Conservation (phyloP, 2,329 filamentous ascomycete species). For the Sclerotinia glacialis region DNA sequence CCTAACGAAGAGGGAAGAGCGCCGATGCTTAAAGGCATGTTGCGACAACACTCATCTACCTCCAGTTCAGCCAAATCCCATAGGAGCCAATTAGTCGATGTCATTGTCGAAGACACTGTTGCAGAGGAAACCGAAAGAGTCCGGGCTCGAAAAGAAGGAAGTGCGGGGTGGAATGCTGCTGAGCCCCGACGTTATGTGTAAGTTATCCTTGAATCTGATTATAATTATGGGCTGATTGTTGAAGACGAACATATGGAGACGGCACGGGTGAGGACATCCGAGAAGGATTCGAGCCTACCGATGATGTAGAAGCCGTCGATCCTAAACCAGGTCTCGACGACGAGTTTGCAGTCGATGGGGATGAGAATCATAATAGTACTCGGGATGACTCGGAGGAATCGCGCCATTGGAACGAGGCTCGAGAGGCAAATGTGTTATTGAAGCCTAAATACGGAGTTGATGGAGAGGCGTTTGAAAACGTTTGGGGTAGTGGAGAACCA, state of each 20-base stretch:
- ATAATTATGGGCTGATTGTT: conserved; percentile 11
- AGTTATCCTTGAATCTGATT: conserved; percentile 32
- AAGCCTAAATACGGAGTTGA: conserved; percentile 40
- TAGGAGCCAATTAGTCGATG: conserved; percentile 62
- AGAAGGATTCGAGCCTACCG: conserved; percentile 52
- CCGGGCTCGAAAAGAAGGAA: conserved; percentile 60
- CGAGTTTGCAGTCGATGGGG: conserved; percentile 33
- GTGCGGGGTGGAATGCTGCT: conserved; percentile 57
- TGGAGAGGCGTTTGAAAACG: conserved; percentile 40
- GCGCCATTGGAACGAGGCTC: conserved; percentile 43
- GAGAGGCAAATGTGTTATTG: conserved; percentile 30
- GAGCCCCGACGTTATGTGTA: conserved; percentile 55
- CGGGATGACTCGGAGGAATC: conserved; percentile 44
- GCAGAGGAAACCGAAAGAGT: conserved; percentile 61
- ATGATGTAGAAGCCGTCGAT: conserved; percentile 44
- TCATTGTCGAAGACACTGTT: conserved; percentile 62
- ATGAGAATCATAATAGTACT: conserved; percentile 36
- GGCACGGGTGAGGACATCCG: conserved; percentile 50
- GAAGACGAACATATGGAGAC: conserved; percentile 48
- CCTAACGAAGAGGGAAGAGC: conserved; percentile 38
- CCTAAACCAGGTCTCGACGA: conserved; percentile 41
- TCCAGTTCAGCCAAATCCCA: conserved; percentile 51
- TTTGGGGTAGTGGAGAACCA: conserved; percentile 37
- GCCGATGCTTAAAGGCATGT: conserved; percentile 40
- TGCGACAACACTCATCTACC: conserved; percentile 49